These are phyloP conservation scores for Taphrina sp. DNA, from an alignment of 1,139 yeast species.

Conservation along the genomic window DNA sequence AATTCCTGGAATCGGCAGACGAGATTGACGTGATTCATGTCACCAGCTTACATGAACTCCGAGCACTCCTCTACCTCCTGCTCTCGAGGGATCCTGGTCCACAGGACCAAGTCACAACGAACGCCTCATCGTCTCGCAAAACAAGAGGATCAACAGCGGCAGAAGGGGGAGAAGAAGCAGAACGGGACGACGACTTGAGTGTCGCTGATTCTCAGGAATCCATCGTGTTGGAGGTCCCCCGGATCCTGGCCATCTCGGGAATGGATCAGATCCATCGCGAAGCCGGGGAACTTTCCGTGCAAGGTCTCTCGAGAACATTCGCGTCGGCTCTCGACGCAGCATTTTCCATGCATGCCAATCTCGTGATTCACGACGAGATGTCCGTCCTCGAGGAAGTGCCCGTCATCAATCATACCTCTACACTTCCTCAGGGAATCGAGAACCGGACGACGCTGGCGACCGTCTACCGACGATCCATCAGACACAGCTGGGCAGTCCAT, in stretches of 20 bases:
- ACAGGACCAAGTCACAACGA: background rate
- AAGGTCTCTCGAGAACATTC: background rate
- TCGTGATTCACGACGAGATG: slow-evolving; percentile 5
- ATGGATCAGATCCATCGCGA: slow-evolving; percentile 6
- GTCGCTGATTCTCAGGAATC: background rate
- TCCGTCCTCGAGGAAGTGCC: slow-evolving; percentile 10
- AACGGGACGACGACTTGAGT: background rate
- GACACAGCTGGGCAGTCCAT: slow-evolving; percentile 2
- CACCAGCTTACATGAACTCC: slow-evolving; percentile 6
- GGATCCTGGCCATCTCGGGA: slow-evolving; percentile 5
- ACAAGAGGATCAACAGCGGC: background rate
- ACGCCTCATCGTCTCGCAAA: background rate
- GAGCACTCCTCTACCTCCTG: slow-evolving; percentile 4
- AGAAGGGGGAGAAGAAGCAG: background rate
- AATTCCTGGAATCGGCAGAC: slow-evolving; percentile 5
- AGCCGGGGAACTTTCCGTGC: slow-evolving; percentile 6
- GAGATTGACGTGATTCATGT: slow-evolving; percentile 3
- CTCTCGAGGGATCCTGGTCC: background rate
- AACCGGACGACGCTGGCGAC: slow-evolving; percentile 3
- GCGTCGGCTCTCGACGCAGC: background rate
- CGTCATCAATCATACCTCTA: background rate
- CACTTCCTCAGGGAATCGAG: background rate
- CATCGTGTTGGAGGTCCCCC: too few species aligned
- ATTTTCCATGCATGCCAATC: background rate
- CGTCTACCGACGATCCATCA: slow-evolving; percentile 4